Percentiles rank a stretch among this genome's conserved stretches.
These are phyloP conservation scores for Fermentozyma sake DNA, from an alignment of 1,139 yeast genomes.

Conservation along the genomic window DNA sequence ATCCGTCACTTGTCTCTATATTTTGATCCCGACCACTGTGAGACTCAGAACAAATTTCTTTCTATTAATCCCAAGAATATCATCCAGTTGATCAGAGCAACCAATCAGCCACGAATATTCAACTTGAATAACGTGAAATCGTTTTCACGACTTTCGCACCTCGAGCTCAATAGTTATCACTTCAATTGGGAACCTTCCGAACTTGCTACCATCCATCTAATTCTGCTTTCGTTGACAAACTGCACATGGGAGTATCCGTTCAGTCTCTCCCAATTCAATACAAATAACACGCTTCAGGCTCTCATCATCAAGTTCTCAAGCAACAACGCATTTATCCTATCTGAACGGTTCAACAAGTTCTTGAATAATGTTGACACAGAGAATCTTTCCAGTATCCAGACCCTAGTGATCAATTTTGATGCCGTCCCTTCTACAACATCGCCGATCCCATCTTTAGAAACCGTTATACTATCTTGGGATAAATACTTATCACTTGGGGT, in stretches of 20 bases:
- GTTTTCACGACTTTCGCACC: conserved; percentile 19
- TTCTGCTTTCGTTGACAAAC: conserved; percentile 20
- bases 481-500: too few relatives aligned
- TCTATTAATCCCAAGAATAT: conserved; percentile 16
- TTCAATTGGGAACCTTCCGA: conserved; percentile 27
- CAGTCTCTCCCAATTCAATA: conserved; percentile 29
- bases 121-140: conserved; percentile 5
- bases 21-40: conserved; percentile 20
- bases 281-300: conserved; percentile 15
- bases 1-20: conserved; percentile 20
- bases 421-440: too few relatives aligned
- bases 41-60: conserved; percentile 10
- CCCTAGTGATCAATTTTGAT: conserved; percentile 13
- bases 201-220: conserved; percentile 3
- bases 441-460: too few relatives aligned
- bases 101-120: too few relatives aligned
- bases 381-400: conserved; percentile 19
- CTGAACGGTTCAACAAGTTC: conserved; percentile 35
- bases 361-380: conserved; percentile 15
- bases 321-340: conserved; percentile 29
- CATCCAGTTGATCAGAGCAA: too few relatives aligned
- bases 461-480: neutral
- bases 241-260: conserved; percentile 48
- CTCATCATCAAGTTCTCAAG: conserved; percentile 25
- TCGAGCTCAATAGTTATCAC: conserved; percentile 31